A percentile compares a stretch with the other conserved stretches of the same genome.
Evolutionary conservation across 108 stramenopile species (phyloP).

Genomic region (Cyclotella kingstonii): DNA sequence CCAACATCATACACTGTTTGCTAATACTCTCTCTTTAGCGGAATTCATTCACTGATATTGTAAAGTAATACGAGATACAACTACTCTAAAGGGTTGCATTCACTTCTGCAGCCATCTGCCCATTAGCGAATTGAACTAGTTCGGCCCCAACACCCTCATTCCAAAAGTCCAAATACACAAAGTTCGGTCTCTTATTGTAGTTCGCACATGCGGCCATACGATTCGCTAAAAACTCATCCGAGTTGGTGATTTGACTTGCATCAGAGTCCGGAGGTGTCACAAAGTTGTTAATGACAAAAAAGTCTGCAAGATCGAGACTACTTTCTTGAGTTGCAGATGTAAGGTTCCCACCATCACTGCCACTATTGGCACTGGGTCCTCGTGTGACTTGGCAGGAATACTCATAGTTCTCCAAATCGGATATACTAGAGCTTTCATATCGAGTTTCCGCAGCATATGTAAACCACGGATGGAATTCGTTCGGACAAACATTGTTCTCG

Average conservation of each 20-base stretch:
- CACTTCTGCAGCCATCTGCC: conserved; percentile 7
- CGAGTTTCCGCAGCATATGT: conserved; percentile 62
- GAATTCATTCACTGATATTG: too few relatives aligned
- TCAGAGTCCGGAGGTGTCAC: conserved; percentile 40
- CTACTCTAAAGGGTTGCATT: too few relatives aligned
- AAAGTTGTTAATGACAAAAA: conserved; percentile 43
- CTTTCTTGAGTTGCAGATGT: too few relatives aligned
- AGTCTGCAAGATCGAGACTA: conserved; percentile 10
- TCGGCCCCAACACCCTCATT: conserved; percentile 20
- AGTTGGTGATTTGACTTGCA: conserved; percentile 23
- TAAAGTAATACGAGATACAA: too few relatives aligned
- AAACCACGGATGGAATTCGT: conserved; percentile 45
- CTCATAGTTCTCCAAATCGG: conserved; percentile 39
- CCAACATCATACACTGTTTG: too few relatives aligned
- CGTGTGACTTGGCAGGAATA: conserved; percentile 50
- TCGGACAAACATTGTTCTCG: conserved; percentile 52
- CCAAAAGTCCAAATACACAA: conserved; percentile 47
- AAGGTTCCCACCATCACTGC: too few relatives aligned
- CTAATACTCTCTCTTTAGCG: too few relatives aligned
- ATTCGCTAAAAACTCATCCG: conserved; percentile 16
- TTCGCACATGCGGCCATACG: conserved; percentile 34
- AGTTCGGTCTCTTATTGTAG: conserved; percentile 33
- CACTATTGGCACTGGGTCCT: conserved; percentile 25
- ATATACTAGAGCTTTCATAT: conserved; percentile 44
- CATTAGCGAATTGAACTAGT: conserved; percentile 33